Evolutionary conservation across 2,329 filamentous ascomycete genomes (phyloP).

Genomic region (Colletotrichum liriopes): DNA sequence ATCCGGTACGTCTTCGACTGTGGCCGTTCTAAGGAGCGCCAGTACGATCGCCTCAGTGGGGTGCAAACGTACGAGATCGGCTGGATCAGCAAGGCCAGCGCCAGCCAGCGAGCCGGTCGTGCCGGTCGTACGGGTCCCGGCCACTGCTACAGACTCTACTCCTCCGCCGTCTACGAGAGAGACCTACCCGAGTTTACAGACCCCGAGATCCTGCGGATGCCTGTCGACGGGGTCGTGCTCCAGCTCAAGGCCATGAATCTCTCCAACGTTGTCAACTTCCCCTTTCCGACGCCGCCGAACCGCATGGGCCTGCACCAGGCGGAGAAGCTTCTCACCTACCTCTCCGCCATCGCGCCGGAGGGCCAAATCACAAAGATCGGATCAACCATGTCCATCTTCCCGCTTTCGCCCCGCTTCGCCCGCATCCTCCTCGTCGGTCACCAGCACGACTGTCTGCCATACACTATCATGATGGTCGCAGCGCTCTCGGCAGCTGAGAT

Average conservation of each 20-base stretch:
- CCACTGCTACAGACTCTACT: slow-evolving; percentile 96
- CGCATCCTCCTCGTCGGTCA: slow-evolving; percentile 93
- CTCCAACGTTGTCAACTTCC: slow-evolving; percentile 92
- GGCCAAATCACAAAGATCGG: slow-evolving; percentile 87
- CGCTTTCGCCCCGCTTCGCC: slow-evolving; percentile 89
- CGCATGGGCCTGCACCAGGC: slow-evolving; percentile 83
- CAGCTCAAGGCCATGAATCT: slow-evolving; percentile 97
- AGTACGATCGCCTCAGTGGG: slow-evolving; percentile 88
- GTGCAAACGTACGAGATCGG: slow-evolving; percentile 96
- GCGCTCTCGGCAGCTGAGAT: slow-evolving; percentile 90
- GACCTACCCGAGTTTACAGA: slow-evolving; percentile 90
- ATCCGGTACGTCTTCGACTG: slow-evolving; percentile 97
- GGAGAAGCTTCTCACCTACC: slow-evolving; percentile 87
- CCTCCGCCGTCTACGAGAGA: slow-evolving; percentile 91
- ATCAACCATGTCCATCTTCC: slow-evolving; percentile 88
- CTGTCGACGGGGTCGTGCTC: slow-evolving; percentile 92
- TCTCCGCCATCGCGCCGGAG: slow-evolving; percentile 81
- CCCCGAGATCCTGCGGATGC: slow-evolving; percentile 91
- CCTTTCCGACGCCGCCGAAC: slow-evolving; percentile 93
- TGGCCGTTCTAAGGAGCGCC: slow-evolving; percentile 91
- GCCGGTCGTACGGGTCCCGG: slow-evolving; percentile 96
- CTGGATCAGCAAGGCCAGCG: slow-evolving; percentile 98
- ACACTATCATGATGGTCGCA: slow-evolving; percentile 90
- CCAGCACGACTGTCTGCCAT: slow-evolving; percentile 84
- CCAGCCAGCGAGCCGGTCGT: slow-evolving; percentile 91